phyloP scores from a whole-genome alignment of 805 yeast genomes.

The Candida silvicultrix region DNA sequence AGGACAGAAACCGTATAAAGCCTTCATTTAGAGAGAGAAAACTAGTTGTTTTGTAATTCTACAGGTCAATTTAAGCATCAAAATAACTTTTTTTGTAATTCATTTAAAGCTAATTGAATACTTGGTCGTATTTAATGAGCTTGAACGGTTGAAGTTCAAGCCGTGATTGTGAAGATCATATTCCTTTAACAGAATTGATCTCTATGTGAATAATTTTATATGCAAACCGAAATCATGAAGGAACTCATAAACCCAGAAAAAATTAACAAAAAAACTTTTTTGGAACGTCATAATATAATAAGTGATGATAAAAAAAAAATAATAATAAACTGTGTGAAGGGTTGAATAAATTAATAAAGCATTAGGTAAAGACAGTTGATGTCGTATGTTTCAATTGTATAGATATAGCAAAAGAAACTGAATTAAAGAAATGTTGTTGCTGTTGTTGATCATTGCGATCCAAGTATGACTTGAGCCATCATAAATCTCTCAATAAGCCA shows the following conservation, averaged over 20 bases:
- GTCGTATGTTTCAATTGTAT: neutral
- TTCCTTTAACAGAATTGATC: neutral
- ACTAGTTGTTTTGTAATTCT: too few species aligned
- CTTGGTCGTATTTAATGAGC: neutral
- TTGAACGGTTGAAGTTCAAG: slow-evolving; percentile 1
- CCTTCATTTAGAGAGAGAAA: neutral
- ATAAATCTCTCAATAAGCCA: slow-evolving; percentile 35
- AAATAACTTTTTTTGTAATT: too few species aligned
- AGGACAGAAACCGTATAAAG: neutral
- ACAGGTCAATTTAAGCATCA: too few species aligned
- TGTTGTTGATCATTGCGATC: too few species aligned
- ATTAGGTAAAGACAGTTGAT: slow-evolving; percentile 2
- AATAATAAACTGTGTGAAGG: neutral
- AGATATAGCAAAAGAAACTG: neutral
- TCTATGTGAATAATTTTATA: neutral
- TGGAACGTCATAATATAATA: neutral
- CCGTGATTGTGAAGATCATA: neutral
- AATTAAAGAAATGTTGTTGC: neutral
- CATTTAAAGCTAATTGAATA: too few species aligned
- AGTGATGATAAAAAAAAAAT: neutral
- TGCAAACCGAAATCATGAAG: neutral
- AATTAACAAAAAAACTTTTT: neutral
- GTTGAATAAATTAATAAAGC: neutral
- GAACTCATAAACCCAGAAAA: neutral
- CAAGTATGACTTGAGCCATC: neutral